A percentile compares a stretch with the other conserved stretches of the same genome.
Conservation (phyloP, 2,329 filamentous ascomycete species). For the Colletotrichum eleusines region DNA sequence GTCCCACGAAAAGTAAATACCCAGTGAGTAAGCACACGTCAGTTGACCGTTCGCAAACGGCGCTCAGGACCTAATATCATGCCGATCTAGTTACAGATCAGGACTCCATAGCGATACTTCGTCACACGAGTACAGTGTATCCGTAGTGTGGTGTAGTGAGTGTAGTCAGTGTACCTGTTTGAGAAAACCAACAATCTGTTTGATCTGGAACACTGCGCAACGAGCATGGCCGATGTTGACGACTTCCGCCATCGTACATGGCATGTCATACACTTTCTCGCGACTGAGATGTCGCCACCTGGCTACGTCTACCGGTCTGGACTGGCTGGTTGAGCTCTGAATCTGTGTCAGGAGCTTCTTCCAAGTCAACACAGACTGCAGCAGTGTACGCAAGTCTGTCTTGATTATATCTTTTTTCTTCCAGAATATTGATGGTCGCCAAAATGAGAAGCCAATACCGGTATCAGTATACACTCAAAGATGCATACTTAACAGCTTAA, state of each 20-base stretch:
- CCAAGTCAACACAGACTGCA: not conserved
- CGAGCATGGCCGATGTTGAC: not conserved
- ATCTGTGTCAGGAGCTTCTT: not conserved
- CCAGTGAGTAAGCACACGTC: not conserved
- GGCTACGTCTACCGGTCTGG: not conserved
- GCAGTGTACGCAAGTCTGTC: not conserved
- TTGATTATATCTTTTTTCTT: not conserved
- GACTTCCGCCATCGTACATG: not conserved
- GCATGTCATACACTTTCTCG: not conserved
- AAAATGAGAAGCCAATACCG: not conserved
- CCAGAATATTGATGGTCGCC: constrained; percentile 4
- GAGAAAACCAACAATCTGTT: no score
- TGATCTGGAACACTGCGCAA: not conserved
- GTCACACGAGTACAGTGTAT: no score
- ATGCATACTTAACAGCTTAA: not conserved
- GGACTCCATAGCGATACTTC: no score
- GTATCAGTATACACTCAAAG: not conserved
- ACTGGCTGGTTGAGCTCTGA: not conserved
- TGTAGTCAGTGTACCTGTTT: no score
- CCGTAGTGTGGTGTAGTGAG: no score
- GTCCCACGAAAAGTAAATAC: not conserved
- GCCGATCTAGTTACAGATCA: not conserved
- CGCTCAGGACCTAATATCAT: not conserved
- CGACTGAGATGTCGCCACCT: not conserved
- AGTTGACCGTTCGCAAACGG: constrained; percentile 5